These are phyloP conservation scores for Davidsoniella australis DNA, from an alignment of 2,329 filamentous ascomycete genomes.

Conservation along the genomic window DNA sequence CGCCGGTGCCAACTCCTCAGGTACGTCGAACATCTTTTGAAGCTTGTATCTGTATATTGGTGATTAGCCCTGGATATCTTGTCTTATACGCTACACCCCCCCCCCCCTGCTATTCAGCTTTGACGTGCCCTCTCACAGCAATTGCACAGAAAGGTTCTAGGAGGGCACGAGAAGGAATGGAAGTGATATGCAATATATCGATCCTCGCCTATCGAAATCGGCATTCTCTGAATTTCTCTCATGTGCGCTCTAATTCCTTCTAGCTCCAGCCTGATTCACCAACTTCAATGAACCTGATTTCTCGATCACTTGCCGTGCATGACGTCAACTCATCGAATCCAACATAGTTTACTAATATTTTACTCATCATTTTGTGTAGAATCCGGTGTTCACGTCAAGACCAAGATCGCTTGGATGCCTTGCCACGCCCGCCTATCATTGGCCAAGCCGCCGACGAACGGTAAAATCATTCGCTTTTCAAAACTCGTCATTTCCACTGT, in stretches of 20 bases:
- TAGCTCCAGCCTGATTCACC: neutral
- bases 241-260: no score
- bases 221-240: neutral
- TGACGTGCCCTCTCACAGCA: neutral
- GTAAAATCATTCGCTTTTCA: neutral
- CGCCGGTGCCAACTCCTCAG: conserved; percentile 10
- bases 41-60: neutral
- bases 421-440: conserved; percentile 2
- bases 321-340: neutral
- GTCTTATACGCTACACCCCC: no score
- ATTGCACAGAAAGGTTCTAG: neutral
- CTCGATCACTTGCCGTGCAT: neutral
- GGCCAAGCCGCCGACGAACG: conserved; percentile 5
- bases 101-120: no score
- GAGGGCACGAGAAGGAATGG: no score
- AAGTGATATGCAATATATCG: no score
- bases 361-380: neutral
- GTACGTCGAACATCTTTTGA: neutral
- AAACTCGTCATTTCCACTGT: neutral
- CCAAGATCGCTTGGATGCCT: conserved; percentile 9
- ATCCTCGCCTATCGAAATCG: neutral
- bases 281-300: neutral
- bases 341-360: neutral
- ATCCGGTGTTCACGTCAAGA: conserved; percentile 12
- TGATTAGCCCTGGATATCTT: neutral